phyloP scores from a whole-genome alignment of 225 moss, liverwort and hornwort species.

The Bryoerythrophyllum caledonicum region DNA sequence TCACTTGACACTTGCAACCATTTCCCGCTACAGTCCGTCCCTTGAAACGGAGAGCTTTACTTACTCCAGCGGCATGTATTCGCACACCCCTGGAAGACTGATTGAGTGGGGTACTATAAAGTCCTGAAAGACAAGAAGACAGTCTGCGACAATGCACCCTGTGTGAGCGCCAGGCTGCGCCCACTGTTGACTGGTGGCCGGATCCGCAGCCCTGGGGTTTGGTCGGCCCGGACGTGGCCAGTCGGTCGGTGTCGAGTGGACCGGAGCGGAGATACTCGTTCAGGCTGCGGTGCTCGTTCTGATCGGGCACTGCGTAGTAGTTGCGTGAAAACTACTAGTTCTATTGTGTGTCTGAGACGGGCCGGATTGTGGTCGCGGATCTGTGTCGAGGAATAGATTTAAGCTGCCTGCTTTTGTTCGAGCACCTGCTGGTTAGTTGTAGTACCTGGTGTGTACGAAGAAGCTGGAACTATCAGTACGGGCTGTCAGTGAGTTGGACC shows the following conservation, averaged over 20 bases:
- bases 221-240: slow-evolving; percentile 22
- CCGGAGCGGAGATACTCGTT: background rate
- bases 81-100: background rate
- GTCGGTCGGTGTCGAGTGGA: background rate
- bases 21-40: background rate
- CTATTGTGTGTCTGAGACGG: background rate
- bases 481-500: background rate
- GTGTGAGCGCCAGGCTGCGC: background rate
- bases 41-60: background rate
- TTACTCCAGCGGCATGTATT: background rate
- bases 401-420: background rate
- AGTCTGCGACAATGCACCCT: background rate
- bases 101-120: background rate
- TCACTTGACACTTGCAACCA: too few species aligned
- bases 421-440: background rate
- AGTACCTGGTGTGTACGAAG: background rate
- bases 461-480: background rate
- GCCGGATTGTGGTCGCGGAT: slow-evolving; percentile 27
- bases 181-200: background rate
- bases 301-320: background rate
- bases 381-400: slow-evolving; percentile 12
- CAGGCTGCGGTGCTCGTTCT: background rate
- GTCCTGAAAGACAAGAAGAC: slow-evolving; percentile 3
- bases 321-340: background rate
- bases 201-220: slow-evolving; percentile 16